These are phyloP conservation scores for Smallanthus sonchifolius DNA, from an alignment of 129 eudicot species.

Conservation along the genomic window DNA sequence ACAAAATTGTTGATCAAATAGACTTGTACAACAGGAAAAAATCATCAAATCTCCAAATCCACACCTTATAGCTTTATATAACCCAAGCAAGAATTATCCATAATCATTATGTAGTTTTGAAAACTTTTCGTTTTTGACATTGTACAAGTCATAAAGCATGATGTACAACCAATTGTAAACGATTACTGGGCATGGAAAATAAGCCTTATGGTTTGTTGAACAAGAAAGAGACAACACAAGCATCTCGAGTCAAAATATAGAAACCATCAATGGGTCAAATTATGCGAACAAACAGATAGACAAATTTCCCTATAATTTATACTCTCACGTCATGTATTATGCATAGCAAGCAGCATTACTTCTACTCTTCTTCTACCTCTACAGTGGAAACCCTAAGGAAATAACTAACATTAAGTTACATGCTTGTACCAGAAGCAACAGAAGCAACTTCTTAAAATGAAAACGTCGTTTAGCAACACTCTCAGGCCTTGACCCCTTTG, in stretches of 20 bases:
- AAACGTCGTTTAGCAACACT: background rate
- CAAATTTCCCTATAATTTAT: constrained; percentile 29
- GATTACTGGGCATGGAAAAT: background rate
- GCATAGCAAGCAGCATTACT: constrained; percentile 28
- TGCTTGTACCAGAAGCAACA: constrained; percentile 21
- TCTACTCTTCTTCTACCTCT: constrained; percentile 19
- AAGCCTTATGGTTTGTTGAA: background rate
- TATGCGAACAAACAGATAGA: constrained; percentile 13
- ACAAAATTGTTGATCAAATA: too few relatives aligned
- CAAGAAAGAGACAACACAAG: background rate
- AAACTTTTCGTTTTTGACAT: too few relatives aligned
- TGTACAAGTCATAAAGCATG: background rate
- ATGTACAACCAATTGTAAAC: background rate
- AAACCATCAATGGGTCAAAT: constrained; percentile 28
- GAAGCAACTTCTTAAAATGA: background rate
- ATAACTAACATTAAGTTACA: constrained; percentile 29
- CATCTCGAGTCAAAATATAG: constrained; percentile 15
- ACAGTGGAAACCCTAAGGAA: constrained; percentile 7
- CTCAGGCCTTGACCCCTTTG: constrained; percentile 54
- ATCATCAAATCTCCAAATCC: too few relatives aligned
- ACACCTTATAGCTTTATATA: too few relatives aligned
- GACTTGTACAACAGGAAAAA: too few relatives aligned
- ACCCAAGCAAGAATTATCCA: too few relatives aligned
- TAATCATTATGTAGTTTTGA: too few relatives aligned
- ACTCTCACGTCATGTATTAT: constrained; percentile 14